Base-by-base conservation (phyloP, 2,329 filamentous ascomycete species). In the Aspergillus uvarum region DNA sequence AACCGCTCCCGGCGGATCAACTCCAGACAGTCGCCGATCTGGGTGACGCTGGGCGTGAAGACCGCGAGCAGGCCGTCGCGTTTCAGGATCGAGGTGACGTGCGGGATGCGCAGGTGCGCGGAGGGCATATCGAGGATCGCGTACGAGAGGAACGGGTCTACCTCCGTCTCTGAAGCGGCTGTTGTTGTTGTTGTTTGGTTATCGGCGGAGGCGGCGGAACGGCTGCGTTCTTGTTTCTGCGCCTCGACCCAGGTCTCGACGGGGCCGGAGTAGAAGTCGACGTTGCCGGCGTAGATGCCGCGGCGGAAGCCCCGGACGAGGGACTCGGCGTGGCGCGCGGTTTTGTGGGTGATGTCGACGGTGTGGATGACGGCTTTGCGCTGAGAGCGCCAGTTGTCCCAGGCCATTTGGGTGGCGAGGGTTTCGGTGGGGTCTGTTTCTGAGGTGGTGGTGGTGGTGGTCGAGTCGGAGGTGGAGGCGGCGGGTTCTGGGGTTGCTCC, bases 1-100 rank as follows among this genome's bases (percentile, higher is more conserved):
- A 91, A 76, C 2, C 74, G 75, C 12, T 84, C 77, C 29, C 81
- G 75, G 59, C 82, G 82, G 32, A 87, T 82, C 44, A 79, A 72
- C 50, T 82, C 76, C 29, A 88, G 78, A 60, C 88, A 89, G 5
- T 87, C 82, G 47, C 83, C 86, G 58, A 94, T 89, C 73, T 94
- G 91, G 10, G 90, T 92, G 60, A 95, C 86, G 67, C 87, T 91
- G 0, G 91, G 91, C 64, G 86, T 87, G 76, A 92, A 95, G 1
- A 92, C 81, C 14, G 89, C 80, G 32, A 94, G 77, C 8, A 84
- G 78, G 0, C 87, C 90, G 68, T 89, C 84, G 1, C 83, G 80
- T 44, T 83, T 84, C 56, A 95, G 75, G 14, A 87, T 85, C 1
- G 74, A 74, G 0, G 76, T 72, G 21, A 81, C 76, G 63, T 80